phyloP scores from a whole-genome alignment of 768 basidiomycete species.

The Russula griseocarnosa region DNA sequence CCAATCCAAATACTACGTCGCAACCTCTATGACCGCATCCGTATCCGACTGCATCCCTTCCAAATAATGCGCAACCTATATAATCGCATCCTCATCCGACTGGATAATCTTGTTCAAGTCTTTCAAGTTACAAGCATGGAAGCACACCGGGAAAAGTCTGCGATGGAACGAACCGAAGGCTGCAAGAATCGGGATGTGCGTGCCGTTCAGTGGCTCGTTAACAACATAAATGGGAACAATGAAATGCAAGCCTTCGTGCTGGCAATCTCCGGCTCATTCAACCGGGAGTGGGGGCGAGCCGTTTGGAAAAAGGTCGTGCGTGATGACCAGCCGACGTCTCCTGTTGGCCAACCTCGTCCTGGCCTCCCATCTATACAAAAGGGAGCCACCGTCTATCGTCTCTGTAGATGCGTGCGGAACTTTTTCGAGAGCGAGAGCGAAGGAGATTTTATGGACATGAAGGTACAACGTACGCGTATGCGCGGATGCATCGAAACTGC shows the following conservation, averaged over 20 bases:
- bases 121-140: background rate
- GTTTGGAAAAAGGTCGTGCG: slow-evolving; percentile 6
- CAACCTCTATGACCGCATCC: no score
- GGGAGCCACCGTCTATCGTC: background rate
- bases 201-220: slow-evolving; percentile 6
- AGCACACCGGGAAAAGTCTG: background rate
- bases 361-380: background rate
- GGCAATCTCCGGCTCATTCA: slow-evolving; percentile 18
- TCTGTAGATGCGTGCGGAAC: background rate
- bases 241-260: slow-evolving; percentile 5
- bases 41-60: no score
- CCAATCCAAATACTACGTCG: slow-evolving; percentile 1
- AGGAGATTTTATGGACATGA: background rate
- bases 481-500: background rate
- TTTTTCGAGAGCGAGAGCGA: background rate
- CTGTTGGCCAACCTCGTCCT: background rate
- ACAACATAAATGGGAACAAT: background rate
- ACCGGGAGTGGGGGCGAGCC: slow-evolving; percentile 1
- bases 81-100: background rate
- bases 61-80: no score
- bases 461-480: background rate
- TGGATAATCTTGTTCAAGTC: background rate
- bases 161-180: background rate
- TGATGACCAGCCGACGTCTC: background rate
- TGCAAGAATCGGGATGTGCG: slow-evolving; percentile 4